These are phyloP conservation scores for Phalaenopsis hybrid DNA, from an alignment of 116 monocot genomes.

Conservation along the genomic window DNA sequence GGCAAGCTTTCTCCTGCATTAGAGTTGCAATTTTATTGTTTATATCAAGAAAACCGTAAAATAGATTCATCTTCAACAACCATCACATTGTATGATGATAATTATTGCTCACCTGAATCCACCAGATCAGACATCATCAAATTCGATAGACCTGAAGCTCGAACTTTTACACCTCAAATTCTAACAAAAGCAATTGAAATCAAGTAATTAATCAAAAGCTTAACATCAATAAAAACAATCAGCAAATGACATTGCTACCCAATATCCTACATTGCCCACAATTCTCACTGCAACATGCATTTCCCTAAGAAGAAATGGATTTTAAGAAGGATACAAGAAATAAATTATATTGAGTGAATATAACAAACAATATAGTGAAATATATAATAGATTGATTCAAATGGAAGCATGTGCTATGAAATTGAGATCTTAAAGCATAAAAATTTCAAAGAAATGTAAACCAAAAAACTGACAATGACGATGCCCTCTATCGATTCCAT, in stretches of 20 bases:
- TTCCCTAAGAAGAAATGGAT: not conserved
- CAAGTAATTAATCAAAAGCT: not conserved
- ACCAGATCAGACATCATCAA: constrained; percentile 21
- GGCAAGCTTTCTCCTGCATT: constrained; percentile 10
- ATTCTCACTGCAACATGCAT: not conserved
- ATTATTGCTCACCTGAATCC: constrained; percentile 20
- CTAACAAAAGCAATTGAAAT: not conserved
- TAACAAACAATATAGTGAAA: not conserved
- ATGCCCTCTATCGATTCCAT: too few species aligned
- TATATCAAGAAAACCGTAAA: not conserved
- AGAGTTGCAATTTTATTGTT: constrained; percentile 11
- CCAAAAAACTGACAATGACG: not conserved
- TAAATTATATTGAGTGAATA: not conserved
- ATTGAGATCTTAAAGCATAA: not conserved
- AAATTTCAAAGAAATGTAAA: not conserved
- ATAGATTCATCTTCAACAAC: not conserved
- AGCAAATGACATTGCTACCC: not conserved
- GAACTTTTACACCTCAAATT: constrained; percentile 1
- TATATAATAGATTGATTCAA: not conserved
- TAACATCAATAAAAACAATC: not conserved
- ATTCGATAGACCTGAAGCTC: not conserved
- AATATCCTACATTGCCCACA: not conserved
- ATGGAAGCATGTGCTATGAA: not conserved
- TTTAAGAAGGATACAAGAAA: not conserved
- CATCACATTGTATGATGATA: not conserved